phyloP scores from a whole-genome alignment of 768 basidiomycete species.

The Stropharia rugosoannulata region DNA sequence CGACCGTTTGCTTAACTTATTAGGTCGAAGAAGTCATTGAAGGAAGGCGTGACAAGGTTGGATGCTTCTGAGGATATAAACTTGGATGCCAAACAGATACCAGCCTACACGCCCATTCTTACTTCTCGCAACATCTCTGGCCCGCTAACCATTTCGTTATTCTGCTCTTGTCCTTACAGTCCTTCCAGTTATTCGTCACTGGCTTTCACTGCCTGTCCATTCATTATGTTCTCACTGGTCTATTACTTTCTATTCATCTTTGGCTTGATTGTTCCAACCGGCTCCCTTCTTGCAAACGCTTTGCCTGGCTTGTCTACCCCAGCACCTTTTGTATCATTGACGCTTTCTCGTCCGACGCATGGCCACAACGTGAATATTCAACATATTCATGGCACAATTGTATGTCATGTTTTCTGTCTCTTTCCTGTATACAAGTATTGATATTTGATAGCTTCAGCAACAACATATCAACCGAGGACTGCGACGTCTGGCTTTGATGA shows the following conservation, averaged over 20 bases:
- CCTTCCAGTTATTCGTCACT: neutral
- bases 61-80: too few species aligned
- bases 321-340: neutral
- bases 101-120: too few species aligned
- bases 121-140: too few species aligned
- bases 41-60: too few species aligned
- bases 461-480: constrained; percentile 57
- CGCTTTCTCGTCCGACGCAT: neutral
- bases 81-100: too few species aligned
- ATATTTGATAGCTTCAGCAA: constrained; percentile 46
- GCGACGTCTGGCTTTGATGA: constrained; percentile 57
- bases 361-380: neutral
- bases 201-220: neutral
- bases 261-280: neutral
- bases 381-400: constrained; percentile 8
- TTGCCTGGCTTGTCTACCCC: neutral
- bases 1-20: too few species aligned
- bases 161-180: neutral
- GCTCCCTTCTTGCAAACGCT: neutral
- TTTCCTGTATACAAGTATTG: neutral
- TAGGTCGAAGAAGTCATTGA: too few species aligned
- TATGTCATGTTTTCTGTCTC: neutral
- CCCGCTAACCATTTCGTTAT: neutral
- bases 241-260: neutral
- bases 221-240: constrained; percentile 6